phyloP scores from a whole-genome alignment of 2,329 filamentous ascomycete species.

The Neonectria punicea region DNA sequence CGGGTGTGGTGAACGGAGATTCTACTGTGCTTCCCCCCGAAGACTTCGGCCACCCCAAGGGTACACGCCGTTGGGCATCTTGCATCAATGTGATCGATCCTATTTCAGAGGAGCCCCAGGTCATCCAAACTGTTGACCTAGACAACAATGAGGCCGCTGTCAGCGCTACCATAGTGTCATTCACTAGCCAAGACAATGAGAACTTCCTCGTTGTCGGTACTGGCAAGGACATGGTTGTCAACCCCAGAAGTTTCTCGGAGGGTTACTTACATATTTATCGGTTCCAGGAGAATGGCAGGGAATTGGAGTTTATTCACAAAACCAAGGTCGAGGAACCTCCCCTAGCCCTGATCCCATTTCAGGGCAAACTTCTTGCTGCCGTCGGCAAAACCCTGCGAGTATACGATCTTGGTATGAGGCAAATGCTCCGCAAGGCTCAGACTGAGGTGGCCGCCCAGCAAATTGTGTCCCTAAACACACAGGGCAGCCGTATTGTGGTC shows the following conservation, averaged over 20 bases:
- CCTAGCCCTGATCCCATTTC: slow-evolving; percentile 90
- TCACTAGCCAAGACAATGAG: slow-evolving; percentile 89
- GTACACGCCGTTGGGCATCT: slow-evolving; percentile 89
- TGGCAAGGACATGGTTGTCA: slow-evolving; percentile 87
- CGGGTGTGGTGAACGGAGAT: slow-evolving; percentile 76
- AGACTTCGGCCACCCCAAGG: slow-evolving; percentile 90
- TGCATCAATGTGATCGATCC: slow-evolving; percentile 95
- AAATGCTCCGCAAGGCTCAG: slow-evolving; percentile 92
- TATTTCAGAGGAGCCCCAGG: slow-evolving; percentile 72
- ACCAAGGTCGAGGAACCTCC: slow-evolving; percentile 92
- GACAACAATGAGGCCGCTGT: slow-evolving; percentile 92
- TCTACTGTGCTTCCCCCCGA: slow-evolving; percentile 76
- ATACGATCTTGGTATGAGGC: slow-evolving; percentile 93
- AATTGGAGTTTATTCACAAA: slow-evolving; percentile 95
- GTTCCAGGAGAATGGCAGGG: slow-evolving; percentile 85
- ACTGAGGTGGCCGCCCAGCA: slow-evolving; percentile 80
- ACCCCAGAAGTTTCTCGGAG: slow-evolving; percentile 77
- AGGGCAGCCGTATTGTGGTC: slow-evolving; percentile 90
- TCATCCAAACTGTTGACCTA: slow-evolving; percentile 82
- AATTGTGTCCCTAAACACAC: slow-evolving; percentile 90
- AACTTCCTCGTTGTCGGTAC: slow-evolving; percentile 94
- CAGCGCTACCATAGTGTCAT: slow-evolving; percentile 84
- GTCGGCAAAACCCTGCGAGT: slow-evolving; percentile 84
- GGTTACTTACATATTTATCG: slow-evolving; percentile 95
- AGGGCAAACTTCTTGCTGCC: slow-evolving; percentile 88